Base-by-base conservation (phyloP, 352 stramenopile species). In the Globisporangium apiculatum region DNA sequence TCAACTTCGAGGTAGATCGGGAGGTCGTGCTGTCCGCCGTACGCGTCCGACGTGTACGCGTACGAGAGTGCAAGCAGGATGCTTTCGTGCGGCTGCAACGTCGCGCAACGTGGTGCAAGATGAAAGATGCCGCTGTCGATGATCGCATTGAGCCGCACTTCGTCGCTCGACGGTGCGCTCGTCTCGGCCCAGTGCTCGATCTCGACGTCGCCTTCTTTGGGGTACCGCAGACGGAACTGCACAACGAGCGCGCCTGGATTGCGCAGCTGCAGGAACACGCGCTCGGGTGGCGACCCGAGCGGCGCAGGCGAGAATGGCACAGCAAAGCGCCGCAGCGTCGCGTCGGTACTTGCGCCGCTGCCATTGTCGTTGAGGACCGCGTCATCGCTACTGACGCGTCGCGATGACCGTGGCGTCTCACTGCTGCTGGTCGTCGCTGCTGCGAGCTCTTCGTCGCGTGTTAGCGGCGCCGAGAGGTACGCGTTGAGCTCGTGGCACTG, bases 101-200 rank as follows among this genome's bases (percentile, higher is more conserved):
- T 89, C 5, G 76, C 82, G 35, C 54, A 62, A 1, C 81, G 77
- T 5, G 84, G 76, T 4, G 68, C 65, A 40, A 94, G 79, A 7
- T 47, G 57, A 42, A 91, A 93, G 5, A 92, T 65, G 53, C 88
- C 79, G 57, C 77, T 86, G 60, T 95, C 83, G 52, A 95, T 84
- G 53, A 94, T 93, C 17, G 73, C 74, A 52, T 91, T 87, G 24
- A 82, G 73, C 9, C 79, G 78, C 49, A 92, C 51, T 55, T 92
- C 74, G 18, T 90, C 76, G 35, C 75, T 75, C 7, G 86, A 96
- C 14, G 91, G 91, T 31, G 91, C 85, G 17, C 85, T 79, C 5
- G 87, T 90, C 53, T 97, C 90, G 18, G 88, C 90, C 94, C 94
- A 98, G 38, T 91, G 87, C 53, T 98, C 92, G 31, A 98, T 87